Conservation (phyloP, 1,284 basidiomycete genomes). For the Fomitopsis pinicola region DNA sequence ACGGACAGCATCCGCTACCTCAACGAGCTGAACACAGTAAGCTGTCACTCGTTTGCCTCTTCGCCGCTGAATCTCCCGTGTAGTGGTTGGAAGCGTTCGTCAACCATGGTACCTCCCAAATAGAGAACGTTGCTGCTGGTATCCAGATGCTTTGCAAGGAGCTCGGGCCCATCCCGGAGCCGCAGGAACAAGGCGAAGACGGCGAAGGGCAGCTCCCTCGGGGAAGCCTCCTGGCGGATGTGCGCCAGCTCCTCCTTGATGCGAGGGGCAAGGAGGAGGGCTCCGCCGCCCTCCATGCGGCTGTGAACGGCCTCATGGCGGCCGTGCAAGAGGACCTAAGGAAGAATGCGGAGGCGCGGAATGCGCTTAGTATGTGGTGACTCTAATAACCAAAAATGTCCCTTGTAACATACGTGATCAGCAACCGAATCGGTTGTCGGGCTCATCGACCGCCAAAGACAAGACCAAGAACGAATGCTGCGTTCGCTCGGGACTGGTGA, state of each 20-base stretch:
- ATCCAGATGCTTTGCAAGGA: conserved; percentile 58
- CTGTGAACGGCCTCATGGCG: conserved; percentile 43
- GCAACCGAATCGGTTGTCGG: conserved; percentile 55
- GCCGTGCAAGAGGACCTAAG: conserved; percentile 35
- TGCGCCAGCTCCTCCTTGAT: conserved; percentile 39
- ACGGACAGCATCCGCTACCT: conserved; percentile 69
- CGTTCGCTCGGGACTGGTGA: conserved; percentile 60
- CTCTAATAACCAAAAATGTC: background rate
- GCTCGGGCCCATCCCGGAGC: conserved; percentile 33
- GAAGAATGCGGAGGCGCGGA: conserved; percentile 32
- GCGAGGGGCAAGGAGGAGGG: conserved; percentile 39
- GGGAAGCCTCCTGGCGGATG: conserved; percentile 32
- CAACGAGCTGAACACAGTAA: conserved; percentile 65
- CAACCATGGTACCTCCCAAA: conserved; percentile 65
- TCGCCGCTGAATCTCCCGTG: background rate
- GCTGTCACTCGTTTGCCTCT: conserved; percentile 10
- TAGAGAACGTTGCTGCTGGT: conserved; percentile 55
- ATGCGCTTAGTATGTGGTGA: conserved; percentile 28
- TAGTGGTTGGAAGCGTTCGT: conserved; percentile 85
- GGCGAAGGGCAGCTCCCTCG: conserved; percentile 7
- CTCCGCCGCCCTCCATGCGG: conserved; percentile 37
- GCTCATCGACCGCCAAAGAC: conserved; percentile 62
- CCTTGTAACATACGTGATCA: conserved; percentile 18
- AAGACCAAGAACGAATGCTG: conserved; percentile 67
- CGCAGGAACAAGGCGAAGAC: conserved; percentile 8